These are phyloP conservation scores for Hyphodiscus sp. DNA, from an alignment of 2,329 filamentous ascomycete species.

Conservation along the genomic window DNA sequence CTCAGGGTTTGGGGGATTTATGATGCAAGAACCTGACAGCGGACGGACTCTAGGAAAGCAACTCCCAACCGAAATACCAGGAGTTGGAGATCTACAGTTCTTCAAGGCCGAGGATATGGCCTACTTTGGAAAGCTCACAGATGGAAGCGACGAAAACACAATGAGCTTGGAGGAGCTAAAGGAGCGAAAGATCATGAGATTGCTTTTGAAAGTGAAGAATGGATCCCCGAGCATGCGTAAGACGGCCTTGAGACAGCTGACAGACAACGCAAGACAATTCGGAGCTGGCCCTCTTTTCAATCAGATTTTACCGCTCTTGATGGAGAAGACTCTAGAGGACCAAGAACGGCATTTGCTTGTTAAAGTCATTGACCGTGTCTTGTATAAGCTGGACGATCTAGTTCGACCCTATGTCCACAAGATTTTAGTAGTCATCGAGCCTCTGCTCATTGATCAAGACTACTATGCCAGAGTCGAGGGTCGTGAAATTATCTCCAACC, in stretches of 20 bases:
- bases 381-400: slow-evolving; percentile 97
- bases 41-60: slow-evolving; percentile 79
- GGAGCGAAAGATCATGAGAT: slow-evolving; percentile 96
- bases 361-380: slow-evolving; percentile 96
- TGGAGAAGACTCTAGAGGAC: slow-evolving; percentile 97
- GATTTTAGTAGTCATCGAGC: slow-evolving; percentile 97
- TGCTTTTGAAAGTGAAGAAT: slow-evolving; percentile 97
- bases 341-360: slow-evolving; percentile 97
- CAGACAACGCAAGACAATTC: slow-evolving; percentile 94
- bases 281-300: slow-evolving; percentile 93
- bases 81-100: slow-evolving; percentile 92
- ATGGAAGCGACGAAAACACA: slow-evolving; percentile 84
- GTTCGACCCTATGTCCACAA: slow-evolving; percentile 97
- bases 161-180: slow-evolving; percentile 94
- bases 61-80: slow-evolving; percentile 89
- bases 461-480: slow-evolving; percentile 98
- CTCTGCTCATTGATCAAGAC: slow-evolving; percentile 97
- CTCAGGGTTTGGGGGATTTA: slow-evolving; percentile 58
- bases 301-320: slow-evolving; percentile 90
- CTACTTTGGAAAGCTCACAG: slow-evolving; percentile 96
- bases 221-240: slow-evolving; percentile 98
- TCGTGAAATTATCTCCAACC: slow-evolving; percentile 96
- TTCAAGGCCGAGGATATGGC: slow-evolving; percentile 99
- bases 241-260: slow-evolving; percentile 92
- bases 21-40: slow-evolving; percentile 94